Percentiles rank a stretch among this genome's conserved stretches.
Evolutionary conservation across 129 eudicot species (phyloP).

Genomic region (Gnaphalium uliginosum): DNA sequence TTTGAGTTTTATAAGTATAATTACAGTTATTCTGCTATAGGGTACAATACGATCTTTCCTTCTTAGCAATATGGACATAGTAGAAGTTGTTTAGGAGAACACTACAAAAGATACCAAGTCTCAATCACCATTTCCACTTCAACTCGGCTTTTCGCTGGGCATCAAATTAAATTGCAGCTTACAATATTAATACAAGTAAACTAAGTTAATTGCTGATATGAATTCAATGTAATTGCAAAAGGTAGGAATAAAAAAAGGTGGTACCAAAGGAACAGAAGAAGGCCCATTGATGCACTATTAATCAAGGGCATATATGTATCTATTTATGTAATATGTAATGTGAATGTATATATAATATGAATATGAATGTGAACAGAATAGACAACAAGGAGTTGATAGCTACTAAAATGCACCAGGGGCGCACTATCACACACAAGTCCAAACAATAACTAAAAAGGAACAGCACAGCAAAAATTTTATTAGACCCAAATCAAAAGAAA

Average conservation of each 20-base stretch:
- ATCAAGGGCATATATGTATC: conserved; percentile 17
- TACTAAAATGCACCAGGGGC: conserved; percentile 41
- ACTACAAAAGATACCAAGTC: not conserved
- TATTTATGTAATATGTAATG: too few species aligned
- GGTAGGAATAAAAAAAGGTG: not conserved
- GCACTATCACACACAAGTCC: conserved; percentile 40
- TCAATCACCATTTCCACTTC: conserved; percentile 15
- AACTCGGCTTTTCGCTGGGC: conserved; percentile 13
- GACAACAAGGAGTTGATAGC: conserved; percentile 41
- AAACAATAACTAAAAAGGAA: conserved; percentile 25
- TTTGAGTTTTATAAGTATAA: not conserved
- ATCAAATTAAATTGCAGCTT: conserved; percentile 14
- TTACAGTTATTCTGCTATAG: not conserved
- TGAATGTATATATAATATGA: not conserved
- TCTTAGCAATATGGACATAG: not conserved
- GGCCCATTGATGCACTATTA: conserved; percentile 34
- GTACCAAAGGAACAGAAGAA: conserved; percentile 8
- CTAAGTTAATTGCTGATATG: conserved; percentile 16
- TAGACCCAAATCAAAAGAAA: conserved; percentile 22
- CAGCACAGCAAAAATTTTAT: conserved; percentile 29
- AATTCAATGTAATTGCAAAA: conserved; percentile 15
- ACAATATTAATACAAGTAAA: conserved; percentile 11
- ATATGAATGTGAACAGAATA: conserved; percentile 16
- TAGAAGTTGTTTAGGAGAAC: not conserved
- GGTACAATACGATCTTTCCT: not conserved